Percentiles rank a stretch among this genome's conserved stretches.
phyloP scores from a whole-genome alignment of 352 stramenopile species.

The Thalassiosira pacifica region DNA sequence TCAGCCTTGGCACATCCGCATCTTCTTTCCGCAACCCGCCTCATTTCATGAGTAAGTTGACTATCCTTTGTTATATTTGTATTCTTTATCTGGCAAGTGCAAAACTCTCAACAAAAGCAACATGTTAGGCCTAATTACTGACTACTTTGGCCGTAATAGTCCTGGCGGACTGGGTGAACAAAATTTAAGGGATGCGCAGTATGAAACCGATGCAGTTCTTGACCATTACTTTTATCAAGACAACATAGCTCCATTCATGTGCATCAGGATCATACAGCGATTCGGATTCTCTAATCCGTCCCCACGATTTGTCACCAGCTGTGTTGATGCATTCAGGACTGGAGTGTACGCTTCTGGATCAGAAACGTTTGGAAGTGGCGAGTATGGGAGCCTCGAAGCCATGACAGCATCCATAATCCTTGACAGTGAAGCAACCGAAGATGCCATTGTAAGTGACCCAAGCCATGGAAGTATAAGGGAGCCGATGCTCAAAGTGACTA shows the following conservation, averaged over 20 bases:
- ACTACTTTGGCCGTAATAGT: no score
- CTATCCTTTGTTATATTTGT: no score
- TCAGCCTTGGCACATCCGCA: slow-evolving; percentile 39
- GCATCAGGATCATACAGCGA: slow-evolving; percentile 67
- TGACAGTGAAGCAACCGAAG: slow-evolving; percentile 72
- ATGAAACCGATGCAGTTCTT: slow-evolving; percentile 80
- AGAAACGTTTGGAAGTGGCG: slow-evolving; percentile 62
- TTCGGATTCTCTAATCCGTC: slow-evolving; percentile 78
- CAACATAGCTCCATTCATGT: slow-evolving; percentile 79
- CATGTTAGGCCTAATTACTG: slow-evolving; percentile 4
- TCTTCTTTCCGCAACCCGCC: slow-evolving; percentile 72
- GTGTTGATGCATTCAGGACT: slow-evolving; percentile 71
- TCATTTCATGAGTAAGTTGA: slow-evolving; percentile 60
- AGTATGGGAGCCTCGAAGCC: slow-evolving; percentile 80
- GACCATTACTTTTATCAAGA: slow-evolving; percentile 81
- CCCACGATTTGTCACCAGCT: slow-evolving; percentile 70
- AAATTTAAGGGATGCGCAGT: slow-evolving; percentile 65
- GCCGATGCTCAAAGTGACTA: slow-evolving; percentile 68
- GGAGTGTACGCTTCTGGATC: slow-evolving; percentile 54
- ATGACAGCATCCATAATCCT: slow-evolving; percentile 76
- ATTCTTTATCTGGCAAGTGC: no score
- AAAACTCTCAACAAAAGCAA: no score
- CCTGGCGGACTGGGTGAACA: slow-evolving; percentile 45
- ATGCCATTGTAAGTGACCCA: slow-evolving; percentile 68
- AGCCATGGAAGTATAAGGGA: slow-evolving; percentile 66